Evolutionary conservation across 345 rosid genomes (phyloP), one percentile per base, ranked within the genome.

Genomic region (Clausena lansium): DNA sequence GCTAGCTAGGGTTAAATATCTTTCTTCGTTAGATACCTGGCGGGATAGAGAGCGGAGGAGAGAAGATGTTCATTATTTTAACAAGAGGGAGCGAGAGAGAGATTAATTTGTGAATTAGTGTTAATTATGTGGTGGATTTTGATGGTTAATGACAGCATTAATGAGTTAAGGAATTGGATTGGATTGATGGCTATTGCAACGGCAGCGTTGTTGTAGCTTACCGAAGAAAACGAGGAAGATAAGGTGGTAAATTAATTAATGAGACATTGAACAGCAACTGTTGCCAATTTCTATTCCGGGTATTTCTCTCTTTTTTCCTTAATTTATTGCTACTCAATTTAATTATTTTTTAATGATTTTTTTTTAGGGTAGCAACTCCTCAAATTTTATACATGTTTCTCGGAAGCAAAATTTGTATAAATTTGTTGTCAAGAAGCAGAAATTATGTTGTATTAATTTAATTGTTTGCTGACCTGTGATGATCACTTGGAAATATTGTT

Each of bases 11-110:
- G 24, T 33, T 33, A 17, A 52, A 45, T 45, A 45, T 45, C 50
- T 45, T 45, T 45, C 50, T 64, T 9, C 5, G 63, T 70, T 60
- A 69, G 61, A 39, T 79, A 70, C 77, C 86, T 74, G 88, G 84
- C 82, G 82, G 88, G 85, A 82, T 80, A 82, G 84, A 77, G 85
- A 60, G 65, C 73, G 75, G 75, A 78, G 83, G 85, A 77, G 83
- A 85, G 81, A 86, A 77, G 73, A 74, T 66, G 71, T 63, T 75
- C 87, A 86, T 88, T 71, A 76, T 52, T 52, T 19, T 52, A 52
- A 52, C 57, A 52, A 17, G 57, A 52, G 57, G 17, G 50, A 45
- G 50, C 11, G 32, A 30, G 32, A 45, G 50, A 45, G 50, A 45
- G 50, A 2, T 45, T 13, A 45, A 45, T 45, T 45, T 45, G 50